A percentile compares a stretch with the other conserved stretches of the same genome.
phyloP scores from a whole-genome alignment of 805 yeast genomes.

The Debaryomyces maramus region DNA sequence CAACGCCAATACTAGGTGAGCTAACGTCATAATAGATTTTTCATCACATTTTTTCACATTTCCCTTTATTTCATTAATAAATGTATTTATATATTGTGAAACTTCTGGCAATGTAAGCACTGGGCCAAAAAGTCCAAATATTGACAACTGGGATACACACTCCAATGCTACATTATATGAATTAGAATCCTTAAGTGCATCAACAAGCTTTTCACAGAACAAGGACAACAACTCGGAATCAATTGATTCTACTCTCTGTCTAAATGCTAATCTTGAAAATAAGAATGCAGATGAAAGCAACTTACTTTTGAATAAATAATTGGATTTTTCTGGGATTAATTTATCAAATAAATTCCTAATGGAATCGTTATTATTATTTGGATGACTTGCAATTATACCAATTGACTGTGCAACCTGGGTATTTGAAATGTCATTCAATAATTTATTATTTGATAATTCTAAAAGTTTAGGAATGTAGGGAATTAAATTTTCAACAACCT shows the following conservation, averaged over 20 bases:
- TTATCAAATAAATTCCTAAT: slow-evolving; percentile 9
- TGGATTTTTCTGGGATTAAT: slow-evolving; percentile 10
- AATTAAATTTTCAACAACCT: slow-evolving; percentile 21
- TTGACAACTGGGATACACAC: slow-evolving; percentile 42
- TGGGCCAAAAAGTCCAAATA: slow-evolving; percentile 50
- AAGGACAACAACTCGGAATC: slow-evolving; percentile 8
- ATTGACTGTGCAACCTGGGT: slow-evolving; percentile 42
- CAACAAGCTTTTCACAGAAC: slow-evolving; percentile 8
- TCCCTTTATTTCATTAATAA: slow-evolving; percentile 28
- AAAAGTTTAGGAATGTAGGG: slow-evolving; percentile 21
- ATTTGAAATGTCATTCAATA: slow-evolving; percentile 21
- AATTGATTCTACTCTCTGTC: slow-evolving; percentile 25
- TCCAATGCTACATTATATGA: slow-evolving; percentile 33
- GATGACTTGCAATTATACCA: slow-evolving; percentile 52
- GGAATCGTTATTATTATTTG: slow-evolving; percentile 14
- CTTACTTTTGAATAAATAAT: slow-evolving; percentile 17
- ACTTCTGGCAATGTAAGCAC: slow-evolving; percentile 7
- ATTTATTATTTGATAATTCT: slow-evolving; percentile 20
- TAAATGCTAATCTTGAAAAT: slow-evolving; percentile 44
- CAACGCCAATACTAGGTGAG: slow-evolving; percentile 49
- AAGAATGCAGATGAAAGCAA: slow-evolving; percentile 44
- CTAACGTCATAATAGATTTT: slow-evolving; percentile 53
- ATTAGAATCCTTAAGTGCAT: neutral
- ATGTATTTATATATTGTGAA: slow-evolving; percentile 8
- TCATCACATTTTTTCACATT: slow-evolving; percentile 60